A percentile compares a stretch with the other conserved stretches of the same genome.
Conservation (phyloP, 108 stramenopile species). For the Conticribra weissflogii region DNA sequence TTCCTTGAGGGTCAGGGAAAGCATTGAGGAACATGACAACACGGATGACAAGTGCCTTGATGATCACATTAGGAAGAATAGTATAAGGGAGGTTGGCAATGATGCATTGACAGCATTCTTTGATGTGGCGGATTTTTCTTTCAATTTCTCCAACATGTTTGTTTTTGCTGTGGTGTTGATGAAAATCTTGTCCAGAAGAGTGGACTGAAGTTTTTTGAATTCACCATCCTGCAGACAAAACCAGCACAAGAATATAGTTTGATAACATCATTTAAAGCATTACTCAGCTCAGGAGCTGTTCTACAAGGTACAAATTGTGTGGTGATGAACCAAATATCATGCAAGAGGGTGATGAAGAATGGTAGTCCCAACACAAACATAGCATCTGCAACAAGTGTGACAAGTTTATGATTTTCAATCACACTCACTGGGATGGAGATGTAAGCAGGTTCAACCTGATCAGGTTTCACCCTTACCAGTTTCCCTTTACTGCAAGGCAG, state of each 20-base stretch:
- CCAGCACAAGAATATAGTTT: conserved; percentile 37
- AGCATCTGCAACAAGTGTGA: conserved; percentile 41
- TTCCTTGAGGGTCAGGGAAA: conserved; percentile 7
- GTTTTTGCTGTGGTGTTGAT: conserved; percentile 5
- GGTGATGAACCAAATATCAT: conserved; percentile 13
- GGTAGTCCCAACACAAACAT: conserved; percentile 26
- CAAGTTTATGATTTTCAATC: conserved; percentile 13
- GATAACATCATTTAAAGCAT: conserved; percentile 7
- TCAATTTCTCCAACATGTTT: conserved; percentile 22
- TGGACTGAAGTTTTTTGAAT: conserved; percentile 13
- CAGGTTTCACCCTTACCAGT: conserved; percentile 11
- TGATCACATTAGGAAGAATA: background rate
- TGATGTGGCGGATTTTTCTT: background rate
- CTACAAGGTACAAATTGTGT: conserved; percentile 12
- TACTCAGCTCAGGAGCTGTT: conserved; percentile 12
- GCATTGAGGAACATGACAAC: conserved; percentile 24
- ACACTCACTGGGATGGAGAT: conserved; percentile 25
- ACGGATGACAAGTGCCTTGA: conserved; percentile 12
- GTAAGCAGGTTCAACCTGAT: conserved; percentile 15
- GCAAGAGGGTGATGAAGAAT: conserved; percentile 16
- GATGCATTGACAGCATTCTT: conserved; percentile 4
- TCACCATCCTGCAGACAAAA: conserved; percentile 28
- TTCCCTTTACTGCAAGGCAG: conserved; percentile 17
- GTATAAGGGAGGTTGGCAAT: background rate
- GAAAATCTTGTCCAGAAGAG: background rate